A percentile compares a stretch with the other conserved stretches of the same genome.
Evolutionary conservation across 228 moss, liverwort and hornwort species (phyloP).

Genomic region (Sphagnum fallax): DNA sequence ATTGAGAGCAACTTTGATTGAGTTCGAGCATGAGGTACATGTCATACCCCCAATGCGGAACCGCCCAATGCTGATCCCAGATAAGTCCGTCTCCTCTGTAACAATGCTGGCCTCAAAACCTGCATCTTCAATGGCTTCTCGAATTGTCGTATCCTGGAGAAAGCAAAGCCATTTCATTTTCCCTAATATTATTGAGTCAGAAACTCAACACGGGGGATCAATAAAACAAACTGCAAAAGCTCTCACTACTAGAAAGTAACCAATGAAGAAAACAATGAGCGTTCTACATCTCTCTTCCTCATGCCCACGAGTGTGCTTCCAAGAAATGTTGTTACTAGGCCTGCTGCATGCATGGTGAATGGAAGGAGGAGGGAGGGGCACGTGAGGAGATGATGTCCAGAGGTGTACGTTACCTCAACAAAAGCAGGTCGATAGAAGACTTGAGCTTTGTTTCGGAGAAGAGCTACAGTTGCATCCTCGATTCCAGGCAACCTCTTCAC

Average conservation of each 20-base stretch:
- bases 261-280: too few relatives aligned
- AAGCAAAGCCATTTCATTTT: too few relatives aligned
- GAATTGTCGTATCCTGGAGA: constrained; percentile 62
- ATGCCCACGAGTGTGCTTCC: too few relatives aligned
- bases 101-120: constrained; percentile 68
- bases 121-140: constrained; percentile 90
- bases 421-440: constrained; percentile 75
- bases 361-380: too few relatives aligned
- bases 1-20: constrained; percentile 63
- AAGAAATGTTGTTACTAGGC: too few relatives aligned
- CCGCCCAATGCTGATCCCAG: constrained; percentile 50
- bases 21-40: constrained; percentile 74
- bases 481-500: constrained; percentile 92
- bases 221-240: too few relatives aligned
- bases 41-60: constrained; percentile 94
- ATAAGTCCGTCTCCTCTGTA: constrained; percentile 19
- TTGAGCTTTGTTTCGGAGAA: constrained; percentile 82
- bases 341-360: too few relatives aligned
- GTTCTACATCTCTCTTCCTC: too few relatives aligned
- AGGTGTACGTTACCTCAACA: constrained; percentile 41
- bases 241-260: too few relatives aligned
- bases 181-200: too few relatives aligned
- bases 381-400: neutral
- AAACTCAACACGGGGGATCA: too few relatives aligned
- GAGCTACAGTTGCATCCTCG: constrained; percentile 80